Base-by-base conservation (phyloP, 768 basidiomycete genomes). In the Piloderma croceum region DNA sequence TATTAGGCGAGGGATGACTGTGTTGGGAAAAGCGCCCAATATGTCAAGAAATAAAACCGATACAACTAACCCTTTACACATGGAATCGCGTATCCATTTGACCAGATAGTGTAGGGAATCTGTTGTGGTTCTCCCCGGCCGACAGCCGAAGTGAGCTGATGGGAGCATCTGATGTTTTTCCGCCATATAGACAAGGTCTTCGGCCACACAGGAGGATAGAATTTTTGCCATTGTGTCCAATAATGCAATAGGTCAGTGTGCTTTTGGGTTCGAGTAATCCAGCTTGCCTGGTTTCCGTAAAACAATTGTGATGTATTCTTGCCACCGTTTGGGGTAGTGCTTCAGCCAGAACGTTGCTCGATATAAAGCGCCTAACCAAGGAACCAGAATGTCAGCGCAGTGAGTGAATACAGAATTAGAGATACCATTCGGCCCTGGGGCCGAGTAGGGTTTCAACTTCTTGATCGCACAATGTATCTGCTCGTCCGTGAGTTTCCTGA, bases 21-120 rank as follows among this genome's bases (percentile, higher is more conserved):
- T 60, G 42, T 62, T 71, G 0, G 66, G 70, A 45, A 70, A 73
- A 3, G 70, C 67, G 0, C 62, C 70, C 48, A 69, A 53, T 0
- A 74, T 59, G 43, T 74, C 69, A 1, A 71, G 57, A 50, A 67
- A 71, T 0, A 71, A 59, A 0, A 59, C 50, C 1, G 58, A 59
- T 1, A 50, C 49, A 10, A 53, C 52, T 19, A 47, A 31, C 0
- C 27, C 20, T 4, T 17, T 19, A 1, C 48, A 20, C 52, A 51
- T 52, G 10, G 44, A 43, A 21, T 47, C 38, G 17, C 45, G 44
- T 34, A 54, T 47, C 2, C 31, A 21, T n/a, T 44, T 36, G 5
- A 32, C 35, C 20, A 50, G 20, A 12, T 18, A 27, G 7, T 34
- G 46, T 0, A 51, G 10, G 15, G 49, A 36, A 38, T 52, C 49